Evolutionary conservation across 176 grass and related monocot genomes (phyloP), one percentile per base, ranked within the genome.

Genomic region (Ensete glaucum): DNA sequence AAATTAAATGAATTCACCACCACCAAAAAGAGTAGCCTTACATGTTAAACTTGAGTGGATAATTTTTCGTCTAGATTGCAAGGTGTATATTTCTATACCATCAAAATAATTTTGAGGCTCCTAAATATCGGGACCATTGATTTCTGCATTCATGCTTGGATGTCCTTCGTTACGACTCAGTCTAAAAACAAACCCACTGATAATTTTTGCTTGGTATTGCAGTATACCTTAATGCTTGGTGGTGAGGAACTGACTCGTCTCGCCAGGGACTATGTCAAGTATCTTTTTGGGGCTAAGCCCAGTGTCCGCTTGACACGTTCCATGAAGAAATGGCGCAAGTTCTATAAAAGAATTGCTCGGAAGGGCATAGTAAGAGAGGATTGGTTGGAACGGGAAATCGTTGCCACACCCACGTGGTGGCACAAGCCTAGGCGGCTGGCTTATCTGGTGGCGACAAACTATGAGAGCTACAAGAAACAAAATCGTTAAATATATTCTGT

Each of bases 201-300:
- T 43, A 43, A 50, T 64, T 16, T 10, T 60, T 82, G 11, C 62
- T 85, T 78, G 52, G 1, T 27, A 63, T 51, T 76, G 71, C 78
- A 92, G 92, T 96, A 89, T 55, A 81, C 89, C 75, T 86, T 87
- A 52, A 92, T 92, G 76, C 89, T 96, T 73, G 82, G 89, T 63
- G 92, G 92, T 62, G 89, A 96, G 72, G 92, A 96, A 55, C 2
- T 89, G 53, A 71, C 77, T 8, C 80, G 80, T 72, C 86, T 96
- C 70, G 82, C 75, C 3, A 88, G 89, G 9, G 92, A 96, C 82
- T 96, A 89, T 64, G 84, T 82, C 60, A 92, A 72, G 29, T 96
- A 84, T 72, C 73, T 83, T 9, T 68, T 92, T 62, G 88, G 87
- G 65, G 92, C 83, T 52, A 89, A 87, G 76, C 85, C 83, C 34